Evolutionary conservation across 352 stramenopile species (phyloP).

Genomic region (Globisporangium middletonii): DNA sequence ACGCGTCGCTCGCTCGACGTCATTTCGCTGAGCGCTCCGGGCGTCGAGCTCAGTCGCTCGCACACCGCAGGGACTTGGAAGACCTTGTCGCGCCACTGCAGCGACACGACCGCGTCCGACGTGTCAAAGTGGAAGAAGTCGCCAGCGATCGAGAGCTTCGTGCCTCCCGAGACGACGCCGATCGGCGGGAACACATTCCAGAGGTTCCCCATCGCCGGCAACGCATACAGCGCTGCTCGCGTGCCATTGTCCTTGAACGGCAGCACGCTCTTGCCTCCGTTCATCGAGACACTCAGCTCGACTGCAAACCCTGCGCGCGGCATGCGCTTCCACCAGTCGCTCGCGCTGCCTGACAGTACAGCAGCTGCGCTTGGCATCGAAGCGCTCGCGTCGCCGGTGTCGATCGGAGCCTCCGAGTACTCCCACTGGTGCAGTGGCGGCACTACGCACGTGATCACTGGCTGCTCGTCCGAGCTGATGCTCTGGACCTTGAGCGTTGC

Average conservation of each 20-base stretch:
- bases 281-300: constrained; percentile 44
- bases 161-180: constrained; percentile 35
- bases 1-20: constrained; percentile 27
- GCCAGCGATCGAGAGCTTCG: constrained; percentile 35
- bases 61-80: constrained; percentile 28
- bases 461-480: constrained; percentile 6
- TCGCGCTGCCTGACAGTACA: not conserved
- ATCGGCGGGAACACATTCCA: constrained; percentile 30
- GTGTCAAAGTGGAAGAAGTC: constrained; percentile 62
- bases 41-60: constrained; percentile 2
- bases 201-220: constrained; percentile 24
- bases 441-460: constrained; percentile 29
- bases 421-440: constrained; percentile 38
- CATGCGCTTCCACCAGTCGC: constrained; percentile 32
- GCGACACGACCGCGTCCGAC: constrained; percentile 34
- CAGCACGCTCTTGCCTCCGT: constrained; percentile 29
- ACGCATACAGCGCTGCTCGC: constrained; percentile 19
- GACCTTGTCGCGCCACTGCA: constrained; percentile 39
- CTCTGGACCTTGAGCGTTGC: constrained; percentile 21
- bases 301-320: constrained; percentile 24
- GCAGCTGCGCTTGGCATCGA: not conserved
- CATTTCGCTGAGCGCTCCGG: not conserved
- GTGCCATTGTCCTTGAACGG: constrained; percentile 10
- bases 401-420: constrained; percentile 10
- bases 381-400: not conserved